Evolutionary conservation across 805 yeast genomes (phyloP).

Genomic region (Yarrowia porcina): DNA sequence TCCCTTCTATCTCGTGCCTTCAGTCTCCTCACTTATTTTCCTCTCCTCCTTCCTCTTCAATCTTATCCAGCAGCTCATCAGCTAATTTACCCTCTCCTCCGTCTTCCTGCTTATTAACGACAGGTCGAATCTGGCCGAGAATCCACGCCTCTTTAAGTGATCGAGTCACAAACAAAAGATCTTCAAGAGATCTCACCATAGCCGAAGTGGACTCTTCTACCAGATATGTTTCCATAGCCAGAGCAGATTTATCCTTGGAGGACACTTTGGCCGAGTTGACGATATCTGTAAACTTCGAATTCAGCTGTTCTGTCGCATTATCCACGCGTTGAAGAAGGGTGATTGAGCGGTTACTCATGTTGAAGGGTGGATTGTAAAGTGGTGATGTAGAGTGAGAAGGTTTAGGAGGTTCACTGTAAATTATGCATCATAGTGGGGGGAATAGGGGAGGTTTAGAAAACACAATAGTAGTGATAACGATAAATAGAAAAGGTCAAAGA

Average conservation of each 20-base stretch:
- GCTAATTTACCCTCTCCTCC: background rate
- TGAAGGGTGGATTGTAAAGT: background rate
- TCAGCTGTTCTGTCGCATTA: slow-evolving; percentile 33
- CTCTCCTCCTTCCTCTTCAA: background rate
- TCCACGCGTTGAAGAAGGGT: slow-evolving; percentile 33
- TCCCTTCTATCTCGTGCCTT: too few species aligned
- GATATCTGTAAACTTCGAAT: slow-evolving; percentile 34
- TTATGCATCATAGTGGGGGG: background rate
- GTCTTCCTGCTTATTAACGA: slow-evolving; percentile 25
- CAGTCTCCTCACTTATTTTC: too few species aligned
- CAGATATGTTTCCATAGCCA: slow-evolving; percentile 42
- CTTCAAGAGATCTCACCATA: slow-evolving; percentile 41
- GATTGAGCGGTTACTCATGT: slow-evolving; percentile 17
- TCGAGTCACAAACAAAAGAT: slow-evolving; percentile 41
- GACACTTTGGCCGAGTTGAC: slow-evolving; percentile 35
- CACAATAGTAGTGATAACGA: too few species aligned
- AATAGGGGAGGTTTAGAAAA: background rate
- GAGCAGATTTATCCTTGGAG: slow-evolving; percentile 37
- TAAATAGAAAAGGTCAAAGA: too few species aligned
- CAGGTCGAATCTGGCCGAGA: slow-evolving; percentile 40
- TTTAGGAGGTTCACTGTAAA: too few species aligned
- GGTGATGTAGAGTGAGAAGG: too few species aligned
- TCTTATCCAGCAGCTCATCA: background rate
- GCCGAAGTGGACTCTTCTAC: slow-evolving; percentile 41
- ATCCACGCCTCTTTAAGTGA: slow-evolving; percentile 45